Conservation (phyloP, 2,329 filamentous ascomycete genomes). For the Parafenestella ontariensis region DNA sequence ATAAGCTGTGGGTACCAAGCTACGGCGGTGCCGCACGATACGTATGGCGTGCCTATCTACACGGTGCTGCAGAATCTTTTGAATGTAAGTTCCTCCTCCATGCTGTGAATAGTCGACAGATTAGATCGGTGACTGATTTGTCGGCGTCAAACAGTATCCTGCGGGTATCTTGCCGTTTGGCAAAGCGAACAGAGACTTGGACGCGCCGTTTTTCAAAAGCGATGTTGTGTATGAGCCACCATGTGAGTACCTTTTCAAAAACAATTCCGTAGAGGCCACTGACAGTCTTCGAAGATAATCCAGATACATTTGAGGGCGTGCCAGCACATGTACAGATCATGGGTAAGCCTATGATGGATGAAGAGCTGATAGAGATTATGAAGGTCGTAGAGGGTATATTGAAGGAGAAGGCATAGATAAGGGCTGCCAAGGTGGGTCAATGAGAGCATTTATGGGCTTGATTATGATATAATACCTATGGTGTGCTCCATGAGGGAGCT, state of each 20-base stretch:
- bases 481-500: not conserved
- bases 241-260: slow-evolving; percentile 34
- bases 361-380: slow-evolving; percentile 52
- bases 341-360: slow-evolving; percentile 57
- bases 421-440: not conserved
- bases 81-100: slow-evolving; percentile 44
- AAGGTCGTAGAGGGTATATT: slow-evolving; percentile 38
- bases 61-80: slow-evolving; percentile 61
- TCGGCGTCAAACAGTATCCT: slow-evolving; percentile 48
- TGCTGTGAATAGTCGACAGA: slow-evolving; percentile 41
- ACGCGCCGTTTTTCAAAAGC: slow-evolving; percentile 43
- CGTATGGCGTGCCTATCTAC: slow-evolving; percentile 55
- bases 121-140: slow-evolving; percentile 32
- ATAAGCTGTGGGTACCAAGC: slow-evolving; percentile 58
- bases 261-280: not conserved
- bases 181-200: slow-evolving; percentile 52
- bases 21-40: slow-evolving; percentile 62
- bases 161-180: slow-evolving; percentile 58
- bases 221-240: slow-evolving; percentile 44
- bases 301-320: slow-evolving; percentile 51
- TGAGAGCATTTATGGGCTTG: not conserved
- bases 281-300: slow-evolving; percentile 47
- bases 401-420: not conserved
- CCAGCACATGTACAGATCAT: slow-evolving; percentile 58
- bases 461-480: not conserved